Evolutionary conservation across 1,139 yeast species (phyloP).

Genomic region (Geotrichum europaeum): DNA sequence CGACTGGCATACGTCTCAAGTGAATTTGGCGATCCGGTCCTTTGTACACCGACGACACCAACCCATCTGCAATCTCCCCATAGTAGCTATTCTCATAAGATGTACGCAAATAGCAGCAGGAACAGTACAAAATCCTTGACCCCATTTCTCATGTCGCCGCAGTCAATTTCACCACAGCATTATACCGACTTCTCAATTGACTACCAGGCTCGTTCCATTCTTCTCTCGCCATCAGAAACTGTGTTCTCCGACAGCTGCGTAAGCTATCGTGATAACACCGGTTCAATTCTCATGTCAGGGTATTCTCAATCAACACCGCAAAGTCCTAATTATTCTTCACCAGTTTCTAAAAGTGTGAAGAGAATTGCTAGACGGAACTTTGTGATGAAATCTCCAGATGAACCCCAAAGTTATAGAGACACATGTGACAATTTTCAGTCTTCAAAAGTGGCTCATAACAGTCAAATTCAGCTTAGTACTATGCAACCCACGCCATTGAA

Average conservation of each 20-base stretch:
- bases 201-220: not conserved
- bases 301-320: not conserved
- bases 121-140: not conserved
- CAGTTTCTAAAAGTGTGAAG: not conserved
- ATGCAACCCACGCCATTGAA: no score
- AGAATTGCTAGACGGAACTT: not conserved
- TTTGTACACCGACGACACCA: not conserved
- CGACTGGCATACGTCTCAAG: not conserved
- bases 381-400: not conserved
- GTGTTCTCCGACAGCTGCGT: not conserved
- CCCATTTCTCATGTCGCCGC: not conserved
- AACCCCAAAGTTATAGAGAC: not conserved
- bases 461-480: no score
- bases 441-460: no score
- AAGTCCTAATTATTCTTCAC: not conserved
- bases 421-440: not conserved
- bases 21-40: not conserved
- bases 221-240: not conserved
- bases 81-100: not conserved
- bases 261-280: not conserved
- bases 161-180: not conserved
- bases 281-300: not conserved
- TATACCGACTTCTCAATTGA: not conserved
- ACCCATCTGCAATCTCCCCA: not conserved
- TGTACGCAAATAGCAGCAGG: not conserved